Evolutionary conservation across 805 yeast genomes (phyloP), one percentile per base, ranked within the genome.

Genomic region (Torulaspora maleeae): DNA sequence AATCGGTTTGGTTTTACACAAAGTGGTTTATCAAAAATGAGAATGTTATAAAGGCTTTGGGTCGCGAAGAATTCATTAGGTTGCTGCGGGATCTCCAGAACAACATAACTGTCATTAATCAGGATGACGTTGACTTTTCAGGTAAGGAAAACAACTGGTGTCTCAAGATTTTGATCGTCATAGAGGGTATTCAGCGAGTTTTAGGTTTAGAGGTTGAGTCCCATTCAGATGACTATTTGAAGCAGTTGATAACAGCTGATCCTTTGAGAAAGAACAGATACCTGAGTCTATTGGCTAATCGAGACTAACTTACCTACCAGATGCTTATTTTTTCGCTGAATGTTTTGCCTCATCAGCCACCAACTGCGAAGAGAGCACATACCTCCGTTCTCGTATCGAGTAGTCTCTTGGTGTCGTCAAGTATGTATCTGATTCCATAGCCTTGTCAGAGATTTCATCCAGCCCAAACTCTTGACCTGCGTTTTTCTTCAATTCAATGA

Each of bases 1-100:
- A 95, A 36, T 86, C 96, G 0, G 84, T 87, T 0, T 93, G 98
- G 97, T 73, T 85, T 1, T 93, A 90, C 60, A 73, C 87, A 47
- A 77, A 81, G 41, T 93, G 98, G 98, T 70, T 91, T 17, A 63
- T 78, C 7, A 68, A 71, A 4, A 58, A 60, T 38, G 69, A 62
- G 1, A 50, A 66, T 19, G 63, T 68, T 5, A 46, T 58, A 0
- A 51, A 55, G 5, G 47, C 53, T 1, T 42, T 69, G 32, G 47
- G 43, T 5, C 35, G 44, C 12, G 65, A 60, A 1, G 65, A 69
- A 16, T 72, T 72, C 43, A 24, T 54, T 1, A 57, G 58, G 0
- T 54, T 84, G 1, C 59, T 86, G 9, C 49, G 66, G 1, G 59
- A 64, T 1, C 79, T 85, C 40, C 61, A 79, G 7, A 49, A 56